phyloP scores from a whole-genome alignment of 2,329 filamentous ascomycete species.

The Trichoderma guizhouense region DNA sequence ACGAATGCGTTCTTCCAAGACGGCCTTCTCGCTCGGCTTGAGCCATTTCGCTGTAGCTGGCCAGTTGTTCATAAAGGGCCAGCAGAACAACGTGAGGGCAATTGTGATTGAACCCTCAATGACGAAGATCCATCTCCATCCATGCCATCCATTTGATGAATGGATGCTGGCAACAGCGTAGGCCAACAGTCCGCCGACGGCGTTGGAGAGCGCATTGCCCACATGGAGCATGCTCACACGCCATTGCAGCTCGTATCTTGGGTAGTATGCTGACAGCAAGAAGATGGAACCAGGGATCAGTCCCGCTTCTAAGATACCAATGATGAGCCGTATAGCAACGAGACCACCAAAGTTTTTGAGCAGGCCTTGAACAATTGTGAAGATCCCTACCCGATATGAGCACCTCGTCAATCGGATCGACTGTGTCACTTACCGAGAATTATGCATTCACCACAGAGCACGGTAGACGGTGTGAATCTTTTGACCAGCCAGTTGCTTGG shows the following conservation, averaged over 20 bases:
- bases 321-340: slow-evolving; percentile 23
- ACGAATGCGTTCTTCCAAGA: slow-evolving; percentile 4
- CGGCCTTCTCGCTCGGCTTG: not conserved
- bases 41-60: slow-evolving; percentile 13
- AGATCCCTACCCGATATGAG: slow-evolving; percentile 19
- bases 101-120: slow-evolving; percentile 8
- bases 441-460: slow-evolving; percentile 15
- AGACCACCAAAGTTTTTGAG: slow-evolving; percentile 24
- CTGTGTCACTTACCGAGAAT: slow-evolving; percentile 19
- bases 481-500: slow-evolving; percentile 26
- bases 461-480: slow-evolving; percentile 24
- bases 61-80: slow-evolving; percentile 12
- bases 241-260: slow-evolving; percentile 25
- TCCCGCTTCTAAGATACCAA: slow-evolving; percentile 26
- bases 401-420: not conserved
- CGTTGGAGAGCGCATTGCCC: slow-evolving; percentile 26
- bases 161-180: slow-evolving; percentile 27
- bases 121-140: slow-evolving; percentile 26
- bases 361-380: slow-evolving; percentile 28
- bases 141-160: slow-evolving; percentile 22
- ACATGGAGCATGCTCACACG: slow-evolving; percentile 25
- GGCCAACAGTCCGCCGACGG: slow-evolving; percentile 25
- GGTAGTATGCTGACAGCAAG: slow-evolving; percentile 26
- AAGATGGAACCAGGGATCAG: slow-evolving; percentile 27
- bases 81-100: not conserved